Conservation (phyloP, 148 eudicot genomes). For the Arctostaphylos glauca region DNA sequence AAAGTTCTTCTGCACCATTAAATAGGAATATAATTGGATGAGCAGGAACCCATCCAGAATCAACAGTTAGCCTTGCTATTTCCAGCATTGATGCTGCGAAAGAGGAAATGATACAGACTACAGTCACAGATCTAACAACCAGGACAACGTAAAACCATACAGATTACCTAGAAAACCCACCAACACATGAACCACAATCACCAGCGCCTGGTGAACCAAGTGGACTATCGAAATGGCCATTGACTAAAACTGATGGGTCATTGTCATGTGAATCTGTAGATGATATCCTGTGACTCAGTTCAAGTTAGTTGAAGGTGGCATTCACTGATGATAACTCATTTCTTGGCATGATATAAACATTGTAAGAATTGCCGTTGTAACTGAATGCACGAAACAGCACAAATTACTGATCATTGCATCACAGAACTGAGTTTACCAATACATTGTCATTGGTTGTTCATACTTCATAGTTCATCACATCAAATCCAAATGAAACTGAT, state of each 20-base stretch:
- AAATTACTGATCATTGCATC: background rate
- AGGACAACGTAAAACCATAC: background rate
- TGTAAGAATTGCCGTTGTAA: slow-evolving; percentile 1
- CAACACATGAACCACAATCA: slow-evolving; percentile 99
- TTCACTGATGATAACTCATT: slow-evolving; percentile 2
- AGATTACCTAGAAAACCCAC: slow-evolving; percentile 34
- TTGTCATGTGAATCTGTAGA: slow-evolving; percentile 54
- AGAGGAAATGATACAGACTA: slow-evolving; percentile 15
- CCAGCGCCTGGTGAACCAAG: slow-evolving; percentile 92
- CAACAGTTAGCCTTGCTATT: slow-evolving; percentile 76
- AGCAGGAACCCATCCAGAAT: slow-evolving; percentile 87
- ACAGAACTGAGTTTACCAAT: background rate
- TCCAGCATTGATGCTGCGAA: slow-evolving; percentile 84
- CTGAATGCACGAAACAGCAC: background rate
- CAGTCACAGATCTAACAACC: background rate
- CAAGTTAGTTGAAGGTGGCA: slow-evolving; percentile 17
- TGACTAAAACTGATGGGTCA: slow-evolving; percentile 82
- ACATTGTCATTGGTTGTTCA: background rate
- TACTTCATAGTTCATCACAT: background rate
- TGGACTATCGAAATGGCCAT: slow-evolving; percentile 92
- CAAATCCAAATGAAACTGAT: slow-evolving; percentile 1
- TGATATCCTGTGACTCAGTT: slow-evolving; percentile 57
- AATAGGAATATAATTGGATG: slow-evolving; percentile 86
- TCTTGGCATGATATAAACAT: background rate
- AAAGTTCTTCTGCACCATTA: slow-evolving; percentile 98